These are phyloP conservation scores for Sonneratia caseolaris DNA, from an alignment of 345 rosid species.

Conservation along the genomic window DNA sequence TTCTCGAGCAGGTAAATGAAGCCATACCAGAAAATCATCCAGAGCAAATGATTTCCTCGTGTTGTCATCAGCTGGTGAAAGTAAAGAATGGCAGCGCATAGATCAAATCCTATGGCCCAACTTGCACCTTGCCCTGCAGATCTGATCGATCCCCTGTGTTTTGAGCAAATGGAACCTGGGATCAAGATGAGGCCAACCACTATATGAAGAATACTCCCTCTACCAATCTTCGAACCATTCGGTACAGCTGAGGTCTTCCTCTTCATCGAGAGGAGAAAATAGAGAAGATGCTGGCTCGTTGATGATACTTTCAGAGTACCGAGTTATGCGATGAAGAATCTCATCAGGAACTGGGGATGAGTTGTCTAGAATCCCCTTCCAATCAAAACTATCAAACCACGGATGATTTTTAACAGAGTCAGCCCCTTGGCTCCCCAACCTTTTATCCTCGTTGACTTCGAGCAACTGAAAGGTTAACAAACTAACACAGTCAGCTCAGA, in stretches of 20 bases:
- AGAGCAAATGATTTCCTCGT: neutral
- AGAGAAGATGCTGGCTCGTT: constrained; percentile 24
- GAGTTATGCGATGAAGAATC: constrained; percentile 43
- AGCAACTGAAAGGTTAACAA: constrained; percentile 42
- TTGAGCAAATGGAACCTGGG: neutral
- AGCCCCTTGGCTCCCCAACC: constrained; percentile 65
- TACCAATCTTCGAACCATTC: constrained; percentile 91
- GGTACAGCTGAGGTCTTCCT: constrained; percentile 31
- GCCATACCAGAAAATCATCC: neutral
- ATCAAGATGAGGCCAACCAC: neutral
- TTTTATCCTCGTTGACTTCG: constrained; percentile 52
- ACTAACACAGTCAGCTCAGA: too few species aligned
- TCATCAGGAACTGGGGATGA: constrained; percentile 49
- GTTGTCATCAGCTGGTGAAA: neutral
- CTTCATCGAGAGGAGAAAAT: constrained; percentile 30
- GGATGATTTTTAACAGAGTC: constrained; percentile 55
- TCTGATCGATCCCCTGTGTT: neutral
- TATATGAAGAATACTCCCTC: neutral
- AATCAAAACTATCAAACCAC: constrained; percentile 58
- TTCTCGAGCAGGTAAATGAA: neutral
- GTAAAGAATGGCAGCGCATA: neutral
- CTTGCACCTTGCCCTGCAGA: neutral
- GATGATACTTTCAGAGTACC: constrained; percentile 30
- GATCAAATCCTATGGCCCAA: neutral
- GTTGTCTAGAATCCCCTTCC: constrained; percentile 45